These are phyloP conservation scores for Triticum dicoccoides DNA, from an alignment of 176 grass and related monocot genomes.

Conservation along the genomic window DNA sequence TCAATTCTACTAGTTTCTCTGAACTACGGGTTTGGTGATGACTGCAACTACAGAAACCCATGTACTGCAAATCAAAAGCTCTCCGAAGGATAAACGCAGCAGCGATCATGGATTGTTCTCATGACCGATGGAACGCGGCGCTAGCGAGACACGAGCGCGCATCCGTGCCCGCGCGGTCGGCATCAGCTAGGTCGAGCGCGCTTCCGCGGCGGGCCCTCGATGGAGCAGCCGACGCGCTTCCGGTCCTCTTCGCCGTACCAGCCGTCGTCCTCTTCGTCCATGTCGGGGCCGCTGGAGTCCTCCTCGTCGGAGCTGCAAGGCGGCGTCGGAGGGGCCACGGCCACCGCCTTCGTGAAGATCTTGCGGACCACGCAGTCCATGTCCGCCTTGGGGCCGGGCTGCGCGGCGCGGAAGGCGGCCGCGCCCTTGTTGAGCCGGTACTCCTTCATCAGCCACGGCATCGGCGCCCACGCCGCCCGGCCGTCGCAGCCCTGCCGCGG, in stretches of 20 bases:
- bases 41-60: not conserved
- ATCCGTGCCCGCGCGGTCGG: not conserved
- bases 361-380: constrained; percentile 5
- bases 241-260: not conserved
- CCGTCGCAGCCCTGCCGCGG: not conserved
- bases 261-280: not conserved
- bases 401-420: not conserved
- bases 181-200: not conserved
- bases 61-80: not conserved
- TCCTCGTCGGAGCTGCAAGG: not conserved
- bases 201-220: not conserved
- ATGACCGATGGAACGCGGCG: not conserved
- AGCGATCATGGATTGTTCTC: too few relatives aligned
- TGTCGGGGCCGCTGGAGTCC: not conserved
- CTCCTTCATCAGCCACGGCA: constrained; percentile 17
- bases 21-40: not conserved
- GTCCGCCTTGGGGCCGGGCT: not conserved
- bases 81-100: not conserved
- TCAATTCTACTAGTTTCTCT: not conserved
- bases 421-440: constrained; percentile 14
- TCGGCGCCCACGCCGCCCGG: not conserved
- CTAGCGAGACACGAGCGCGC: not conserved
- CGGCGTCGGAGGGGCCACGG: not conserved
- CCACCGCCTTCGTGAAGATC: not conserved
- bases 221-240: not conserved